Percentiles rank a stretch among this genome's conserved stretches.
phyloP scores from a whole-genome alignment of 2,329 filamentous ascomycete species.

The Talaromyces atroroseus region DNA sequence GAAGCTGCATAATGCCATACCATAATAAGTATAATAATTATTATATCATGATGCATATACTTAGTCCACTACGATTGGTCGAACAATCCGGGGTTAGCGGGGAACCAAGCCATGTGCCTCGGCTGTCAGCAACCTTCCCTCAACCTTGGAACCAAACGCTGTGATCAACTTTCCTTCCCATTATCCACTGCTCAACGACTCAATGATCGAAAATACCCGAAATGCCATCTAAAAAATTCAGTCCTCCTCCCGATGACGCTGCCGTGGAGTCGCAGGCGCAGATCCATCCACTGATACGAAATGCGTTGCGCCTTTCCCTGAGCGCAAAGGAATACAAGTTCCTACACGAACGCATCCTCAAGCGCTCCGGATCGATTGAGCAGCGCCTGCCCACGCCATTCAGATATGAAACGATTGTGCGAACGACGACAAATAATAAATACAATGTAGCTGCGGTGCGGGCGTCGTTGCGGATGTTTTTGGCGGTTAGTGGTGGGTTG shows the following conservation, averaged over 20 bases:
- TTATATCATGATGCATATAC: too few relatives aligned
- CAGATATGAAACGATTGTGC: constrained; percentile 47
- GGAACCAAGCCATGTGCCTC: neutral
- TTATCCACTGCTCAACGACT: neutral
- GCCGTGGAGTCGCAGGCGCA: neutral
- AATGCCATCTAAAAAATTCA: constrained; percentile 3
- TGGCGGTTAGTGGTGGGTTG: constrained; percentile 57
- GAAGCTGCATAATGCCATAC: neutral
- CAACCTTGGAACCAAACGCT: too few relatives aligned
- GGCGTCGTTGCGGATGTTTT: constrained; percentile 65
- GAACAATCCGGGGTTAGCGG: constrained; percentile 6
- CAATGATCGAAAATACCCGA: neutral
- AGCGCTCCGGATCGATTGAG: constrained; percentile 58
- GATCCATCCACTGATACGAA: constrained; percentile 70
- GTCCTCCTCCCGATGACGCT: neutral
- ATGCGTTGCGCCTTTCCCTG: constrained; percentile 75
- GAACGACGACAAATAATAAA: constrained; percentile 51
- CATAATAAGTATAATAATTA: too few relatives aligned
- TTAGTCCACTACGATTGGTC: neutral
- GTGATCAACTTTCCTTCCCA: neutral
- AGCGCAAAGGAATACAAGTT: constrained; percentile 81
- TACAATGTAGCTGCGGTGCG: constrained; percentile 66
- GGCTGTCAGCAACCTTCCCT: too few relatives aligned
- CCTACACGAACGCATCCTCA: constrained; percentile 76
- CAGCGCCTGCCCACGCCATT: constrained; percentile 48